Base-by-base conservation (phyloP, 2,329 filamentous ascomycete genomes). In the Fusarium succisae region DNA sequence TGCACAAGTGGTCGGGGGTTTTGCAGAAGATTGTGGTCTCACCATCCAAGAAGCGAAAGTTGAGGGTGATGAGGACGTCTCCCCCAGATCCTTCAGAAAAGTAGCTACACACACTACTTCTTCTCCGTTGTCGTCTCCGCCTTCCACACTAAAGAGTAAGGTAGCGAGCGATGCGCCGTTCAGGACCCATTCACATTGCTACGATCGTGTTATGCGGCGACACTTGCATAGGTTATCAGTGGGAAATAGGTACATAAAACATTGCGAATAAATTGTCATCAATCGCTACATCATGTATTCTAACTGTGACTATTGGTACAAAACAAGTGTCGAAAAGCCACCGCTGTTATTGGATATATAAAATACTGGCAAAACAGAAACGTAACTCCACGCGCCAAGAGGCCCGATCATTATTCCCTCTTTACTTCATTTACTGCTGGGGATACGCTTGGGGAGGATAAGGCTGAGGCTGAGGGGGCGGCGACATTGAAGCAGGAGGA, bases 401-500 rank as follows among this genome's bases (percentile, higher is more conserved):
- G 17, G 8, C 24, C 9, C n/a, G 10, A 6, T n/a, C 18, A 24
- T 53, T n/a, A 37, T 20, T 22, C n/a, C 22, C 30, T 10, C 14
- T 5, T 22, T 11, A 14, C 3, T 47, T 45, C 15, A 63, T 44
- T 32, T 74, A 61, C 71, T 57, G 51, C 22, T 65, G 68, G 11
- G 41, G 54, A 20, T 45, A 57, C 2, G 57, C 45, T 28, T 71
- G 71, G 1, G 50, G n/a, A 51, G 68, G 63, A 18, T 76, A 72
- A 17, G 67, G 35, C 18, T 74, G 67, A 13, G 66, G 77, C 57
- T 76, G 74, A 15, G 51, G 51, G 38, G 74, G 66, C 5, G 51
- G 51, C 5, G 51, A 54, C 1, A 61, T 53, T 11, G 74, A 57
- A 44, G 44, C 48, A 1, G 74, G 68, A 13, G 64, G 62, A 56